phyloP scores from a whole-genome alignment of 2,329 filamentous ascomycete species.

The Emergomyces orientalis region DNA sequence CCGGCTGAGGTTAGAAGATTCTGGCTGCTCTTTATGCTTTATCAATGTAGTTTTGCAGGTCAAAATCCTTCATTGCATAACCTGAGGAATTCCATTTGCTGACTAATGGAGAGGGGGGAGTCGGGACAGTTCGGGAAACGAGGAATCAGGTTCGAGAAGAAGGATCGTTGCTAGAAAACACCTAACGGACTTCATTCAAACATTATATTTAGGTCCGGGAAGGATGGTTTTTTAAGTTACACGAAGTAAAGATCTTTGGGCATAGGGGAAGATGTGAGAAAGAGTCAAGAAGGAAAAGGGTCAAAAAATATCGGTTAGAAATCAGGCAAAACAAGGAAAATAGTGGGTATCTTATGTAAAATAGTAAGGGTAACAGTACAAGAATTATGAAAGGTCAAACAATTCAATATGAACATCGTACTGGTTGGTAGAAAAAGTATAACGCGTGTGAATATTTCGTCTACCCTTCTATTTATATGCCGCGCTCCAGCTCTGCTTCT shows the following conservation, averaged over 20 bases:
- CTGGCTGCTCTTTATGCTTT: not conserved
- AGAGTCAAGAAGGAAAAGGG: too few relatives aligned
- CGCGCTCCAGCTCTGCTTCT: conserved; percentile 21
- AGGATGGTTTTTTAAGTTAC: not conserved
- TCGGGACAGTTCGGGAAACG: not conserved
- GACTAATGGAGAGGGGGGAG: not conserved
- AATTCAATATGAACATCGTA: not conserved
- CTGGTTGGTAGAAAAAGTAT: not conserved
- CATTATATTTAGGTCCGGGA: not conserved
- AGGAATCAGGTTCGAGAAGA: not conserved
- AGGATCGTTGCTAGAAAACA: not conserved
- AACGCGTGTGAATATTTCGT: not conserved
- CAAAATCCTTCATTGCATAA: not conserved
- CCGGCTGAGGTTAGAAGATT: not conserved
- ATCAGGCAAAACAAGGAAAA: not conserved
- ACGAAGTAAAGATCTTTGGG: not conserved
- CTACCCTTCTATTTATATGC: not conserved
- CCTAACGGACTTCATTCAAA: not conserved
- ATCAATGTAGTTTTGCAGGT: not conserved
- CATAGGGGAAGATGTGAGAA: not conserved
- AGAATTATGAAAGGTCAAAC: not conserved
- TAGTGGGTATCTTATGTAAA: conserved; percentile 9
- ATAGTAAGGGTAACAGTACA: not conserved
- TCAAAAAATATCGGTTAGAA: not conserved
- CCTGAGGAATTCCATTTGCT: not conserved